Evolutionary conservation across 768 basidiomycete species (phyloP).

Genomic region (Sporobolomyces phaffii): DNA sequence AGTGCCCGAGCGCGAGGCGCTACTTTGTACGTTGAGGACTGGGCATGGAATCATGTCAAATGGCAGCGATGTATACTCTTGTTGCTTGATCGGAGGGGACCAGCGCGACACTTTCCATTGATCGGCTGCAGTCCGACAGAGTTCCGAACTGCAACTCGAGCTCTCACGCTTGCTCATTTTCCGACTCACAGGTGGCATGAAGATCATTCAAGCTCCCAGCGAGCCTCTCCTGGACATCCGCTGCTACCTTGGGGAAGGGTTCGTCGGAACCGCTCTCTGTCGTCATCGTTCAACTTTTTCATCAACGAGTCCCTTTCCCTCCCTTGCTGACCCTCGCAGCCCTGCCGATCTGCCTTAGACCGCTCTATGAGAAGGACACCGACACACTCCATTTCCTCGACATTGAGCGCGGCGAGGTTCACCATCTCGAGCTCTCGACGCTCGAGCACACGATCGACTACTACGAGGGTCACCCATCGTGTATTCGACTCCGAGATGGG

Average conservation of each 20-base stretch:
- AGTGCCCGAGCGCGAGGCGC: no score
- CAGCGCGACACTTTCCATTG: no score
- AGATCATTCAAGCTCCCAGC: slow-evolving; percentile 1
- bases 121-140: no score
- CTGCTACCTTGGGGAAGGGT: slow-evolving; percentile 13
- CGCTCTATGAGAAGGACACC: slow-evolving; percentile 2
- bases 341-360: neutral
- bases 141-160: no score
- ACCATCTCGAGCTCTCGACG: neutral
- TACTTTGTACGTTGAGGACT: no score
- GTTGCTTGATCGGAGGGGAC: no score
- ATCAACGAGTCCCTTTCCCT: neutral
- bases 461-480: slow-evolving; percentile 1
- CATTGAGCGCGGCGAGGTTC: slow-evolving; percentile 3
- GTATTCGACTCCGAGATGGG: slow-evolving; percentile 8
- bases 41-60: no score
- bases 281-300: neutral
- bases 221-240: slow-evolving; percentile 17
- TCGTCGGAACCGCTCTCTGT: neutral
- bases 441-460: slow-evolving; percentile 9
- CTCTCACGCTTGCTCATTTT: no score
- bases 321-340: neutral
- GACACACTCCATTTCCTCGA: slow-evolving; percentile 12
- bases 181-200: no score
- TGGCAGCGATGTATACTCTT: no score